Base-by-base conservation (phyloP, 768 basidiomycete genomes). In the Trametes gibbosa region DNA sequence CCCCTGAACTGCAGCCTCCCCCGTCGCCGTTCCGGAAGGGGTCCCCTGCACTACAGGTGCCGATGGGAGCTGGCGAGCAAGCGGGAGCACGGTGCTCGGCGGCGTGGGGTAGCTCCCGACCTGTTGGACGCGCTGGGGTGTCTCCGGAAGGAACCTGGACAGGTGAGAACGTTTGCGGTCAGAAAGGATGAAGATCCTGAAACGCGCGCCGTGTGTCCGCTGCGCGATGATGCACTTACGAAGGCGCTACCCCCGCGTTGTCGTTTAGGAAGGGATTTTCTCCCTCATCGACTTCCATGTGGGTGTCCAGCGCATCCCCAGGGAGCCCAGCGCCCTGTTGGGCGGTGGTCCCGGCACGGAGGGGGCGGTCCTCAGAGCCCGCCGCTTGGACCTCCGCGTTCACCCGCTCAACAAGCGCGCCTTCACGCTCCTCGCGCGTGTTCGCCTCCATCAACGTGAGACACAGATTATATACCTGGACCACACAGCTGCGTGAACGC, bases 21-120 rank as follows among this genome's bases (percentile, higher is more conserved):
- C 25, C 46, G 47, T 21, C 27, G 46, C 3, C 3, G 46, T 35
- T 5, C n/a, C 19, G 35, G 35, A 19, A 12, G 8, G 12, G 21
- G 37, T 12, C 35, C n/a, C 50, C 9, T 21, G 17, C 1, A 10
- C 21, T 1, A 27, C 50, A 2, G 50, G 40, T 7, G 29, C 55
- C n/a, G n/a, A 2, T 9, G 47, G 24, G 5, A 29, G 8, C 2
- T 45, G 29, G 16, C 56, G 56, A 1, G 49, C 12, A 21, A 23
- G 19, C 9, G 49, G 49, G 10, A 35, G 27, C 21, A 35, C 39
- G 7, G 56, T 58, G 23, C 23, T 51, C 39, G 56, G 56, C 25
- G 56, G 56, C 14, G 56, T 45, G 29, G 42, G 56, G 19, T 58
- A 58, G 34, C 32, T 50, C 19, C 25, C 41, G 23, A 10, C 6